These are phyloP conservation scores for Kurtzmaniella quercitrusa DNA, from an alignment of 1,139 yeast species.

Conservation along the genomic window DNA sequence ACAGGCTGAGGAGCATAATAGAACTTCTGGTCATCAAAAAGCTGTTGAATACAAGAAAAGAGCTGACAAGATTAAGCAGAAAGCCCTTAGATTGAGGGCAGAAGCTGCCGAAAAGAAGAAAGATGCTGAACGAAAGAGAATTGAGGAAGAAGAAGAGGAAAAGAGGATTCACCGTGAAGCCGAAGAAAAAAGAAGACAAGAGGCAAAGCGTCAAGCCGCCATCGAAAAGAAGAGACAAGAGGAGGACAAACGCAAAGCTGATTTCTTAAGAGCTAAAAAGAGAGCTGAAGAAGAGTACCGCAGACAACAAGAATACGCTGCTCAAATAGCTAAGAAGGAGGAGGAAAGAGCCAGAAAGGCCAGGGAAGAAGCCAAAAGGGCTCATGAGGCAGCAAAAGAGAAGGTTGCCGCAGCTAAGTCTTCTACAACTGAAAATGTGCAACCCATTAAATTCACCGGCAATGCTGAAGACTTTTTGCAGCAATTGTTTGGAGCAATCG, in stretches of 20 bases:
- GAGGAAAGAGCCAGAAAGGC: slow-evolving; percentile 6
- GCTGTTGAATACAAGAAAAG: slow-evolving; percentile 42
- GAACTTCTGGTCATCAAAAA: slow-evolving; percentile 10
- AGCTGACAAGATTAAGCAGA: slow-evolving; percentile 37
- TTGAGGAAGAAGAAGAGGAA: slow-evolving; percentile 4
- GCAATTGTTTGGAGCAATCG: slow-evolving; percentile 16
- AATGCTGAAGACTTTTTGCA: slow-evolving; percentile 15
- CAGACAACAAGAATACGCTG: slow-evolving; percentile 9
- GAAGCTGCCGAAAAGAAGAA: slow-evolving; percentile 7
- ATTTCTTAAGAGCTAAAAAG: slow-evolving; percentile 10
- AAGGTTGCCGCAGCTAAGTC: slow-evolving; percentile 7
- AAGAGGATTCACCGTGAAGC: slow-evolving; percentile 7
- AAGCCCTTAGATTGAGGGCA: slow-evolving; percentile 10
- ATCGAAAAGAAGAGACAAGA: slow-evolving; percentile 12
- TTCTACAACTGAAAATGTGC: no score
- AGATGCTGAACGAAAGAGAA: slow-evolving; percentile 10
- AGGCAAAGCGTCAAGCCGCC: slow-evolving; percentile 10
- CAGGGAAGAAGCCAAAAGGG: slow-evolving; percentile 4
- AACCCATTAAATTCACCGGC: not conserved
- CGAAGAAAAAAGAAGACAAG: slow-evolving; percentile 13
- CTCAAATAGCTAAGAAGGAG: slow-evolving; percentile 10
- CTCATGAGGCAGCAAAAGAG: slow-evolving; percentile 6
- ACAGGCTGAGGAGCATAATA: slow-evolving; percentile 7
- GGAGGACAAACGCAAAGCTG: slow-evolving; percentile 4
- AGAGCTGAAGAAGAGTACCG: slow-evolving; percentile 14